Evolutionary conservation across 148 eudicot species (phyloP).

Genomic region (Rheum nobile): DNA sequence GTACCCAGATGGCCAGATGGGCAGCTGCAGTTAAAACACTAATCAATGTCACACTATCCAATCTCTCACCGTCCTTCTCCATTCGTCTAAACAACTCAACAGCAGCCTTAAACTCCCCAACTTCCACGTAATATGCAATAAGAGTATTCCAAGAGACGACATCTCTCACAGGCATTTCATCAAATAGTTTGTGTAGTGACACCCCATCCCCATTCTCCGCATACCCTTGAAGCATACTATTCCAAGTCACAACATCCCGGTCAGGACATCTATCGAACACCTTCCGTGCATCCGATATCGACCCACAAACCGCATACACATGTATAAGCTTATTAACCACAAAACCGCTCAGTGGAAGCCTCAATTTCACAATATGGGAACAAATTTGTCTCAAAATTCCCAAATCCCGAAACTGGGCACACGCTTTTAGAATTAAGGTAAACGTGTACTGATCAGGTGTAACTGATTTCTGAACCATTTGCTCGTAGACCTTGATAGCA

Average conservation of each 20-base stretch:
- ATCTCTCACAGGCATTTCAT: constrained; percentile 5
- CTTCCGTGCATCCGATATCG: constrained; percentile 19
- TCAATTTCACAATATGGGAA: neutral
- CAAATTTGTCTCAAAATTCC: neutral
- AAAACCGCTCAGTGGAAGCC: constrained; percentile 8
- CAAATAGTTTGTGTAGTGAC: constrained; percentile 11
- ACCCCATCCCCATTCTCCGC: constrained; percentile 24
- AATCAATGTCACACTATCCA: constrained; percentile 21
- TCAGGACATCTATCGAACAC: constrained; percentile 25
- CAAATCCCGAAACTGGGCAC: neutral
- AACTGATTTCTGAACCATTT: neutral
- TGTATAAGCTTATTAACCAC: constrained; percentile 27
- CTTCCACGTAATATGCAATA: constrained; percentile 23
- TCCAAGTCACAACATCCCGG: constrained; percentile 31
- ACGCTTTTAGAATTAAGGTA: neutral
- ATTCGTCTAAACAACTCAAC: constrained; percentile 19
- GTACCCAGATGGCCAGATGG: constrained; percentile 18
- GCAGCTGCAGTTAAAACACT: constrained; percentile 24
- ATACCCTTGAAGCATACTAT: constrained; percentile 25
- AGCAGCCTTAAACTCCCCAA: constrained; percentile 16
- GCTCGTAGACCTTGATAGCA: neutral
- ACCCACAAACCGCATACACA: constrained; percentile 28
- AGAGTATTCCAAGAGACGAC: constrained; percentile 29
- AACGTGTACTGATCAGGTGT: neutral
- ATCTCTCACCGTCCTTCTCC: constrained; percentile 12